Evolutionary conservation across 2,329 filamentous ascomycete species (phyloP).

Genomic region (Simplicillium aogashimaense): DNA sequence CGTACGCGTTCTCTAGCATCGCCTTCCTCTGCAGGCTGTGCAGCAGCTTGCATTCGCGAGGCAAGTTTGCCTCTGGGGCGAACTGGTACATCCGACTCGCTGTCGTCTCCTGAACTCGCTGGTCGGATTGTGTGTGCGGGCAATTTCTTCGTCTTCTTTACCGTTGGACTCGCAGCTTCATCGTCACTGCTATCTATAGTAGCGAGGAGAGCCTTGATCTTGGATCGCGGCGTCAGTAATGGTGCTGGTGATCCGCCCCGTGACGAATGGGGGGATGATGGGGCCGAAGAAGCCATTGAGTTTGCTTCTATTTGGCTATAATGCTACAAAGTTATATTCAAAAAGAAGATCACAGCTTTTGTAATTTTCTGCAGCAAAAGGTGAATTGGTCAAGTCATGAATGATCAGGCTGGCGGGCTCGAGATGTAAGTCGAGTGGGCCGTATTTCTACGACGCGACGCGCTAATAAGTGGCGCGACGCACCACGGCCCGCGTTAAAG

Average conservation of each 20-base stretch:
- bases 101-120: conserved; percentile 21
- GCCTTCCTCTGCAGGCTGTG: conserved; percentile 13
- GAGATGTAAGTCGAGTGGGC: no score
- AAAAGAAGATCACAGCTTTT: no score
- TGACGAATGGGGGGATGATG: conserved; percentile 32
- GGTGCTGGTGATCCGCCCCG: conserved; percentile 28
- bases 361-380: no score
- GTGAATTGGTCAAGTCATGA: no score
- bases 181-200: conserved; percentile 40
- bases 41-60: conserved; percentile 45
- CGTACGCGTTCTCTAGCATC: conserved; percentile 31
- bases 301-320: no score
- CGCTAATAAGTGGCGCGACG: no score
- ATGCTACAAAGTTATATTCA: no score
- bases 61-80: conserved; percentile 55
- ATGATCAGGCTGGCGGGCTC: no score
- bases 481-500: conserved; percentile 1
- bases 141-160: conserved; percentile 13
- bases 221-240: conserved; percentile 41
- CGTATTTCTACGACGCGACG: no score
- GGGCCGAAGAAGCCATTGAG: conserved; percentile 38
- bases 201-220: conserved; percentile 43
- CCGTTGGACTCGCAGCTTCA: conserved; percentile 17
- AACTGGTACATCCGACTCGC: conserved; percentile 25
- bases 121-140: not conserved